phyloP scores from a whole-genome alignment of 495 filamentous ascomycete species.

The Neurospora cerealis region DNA sequence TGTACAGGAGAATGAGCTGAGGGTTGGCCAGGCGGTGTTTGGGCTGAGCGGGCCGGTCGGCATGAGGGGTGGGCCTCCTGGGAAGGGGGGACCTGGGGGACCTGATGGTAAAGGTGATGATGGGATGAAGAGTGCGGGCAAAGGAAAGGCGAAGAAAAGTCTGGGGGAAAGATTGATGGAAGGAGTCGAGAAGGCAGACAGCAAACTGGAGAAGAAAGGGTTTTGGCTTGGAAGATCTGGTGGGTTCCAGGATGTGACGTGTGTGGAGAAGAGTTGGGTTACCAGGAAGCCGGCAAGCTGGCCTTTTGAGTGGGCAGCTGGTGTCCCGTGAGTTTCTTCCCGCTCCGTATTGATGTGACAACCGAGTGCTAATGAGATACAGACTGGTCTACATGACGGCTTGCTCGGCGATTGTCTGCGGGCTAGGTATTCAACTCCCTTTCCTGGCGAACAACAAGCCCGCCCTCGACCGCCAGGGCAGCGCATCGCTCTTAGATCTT shows the following conservation, averaged over 20 bases:
- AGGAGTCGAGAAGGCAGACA: background rate
- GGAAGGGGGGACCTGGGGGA: background rate
- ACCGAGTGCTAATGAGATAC: background rate
- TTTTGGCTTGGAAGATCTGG: constrained; percentile 7
- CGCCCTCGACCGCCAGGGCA: constrained; percentile 1
- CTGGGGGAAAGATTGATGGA: background rate
- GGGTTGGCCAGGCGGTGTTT: constrained; percentile 32
- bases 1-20: constrained; percentile 16
- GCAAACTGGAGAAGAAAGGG: background rate
- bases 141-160: background rate
- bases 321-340: constrained; percentile 25
- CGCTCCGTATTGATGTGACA: background rate
- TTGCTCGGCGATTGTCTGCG: constrained; percentile 17
- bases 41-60: constrained; percentile 13
- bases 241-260: constrained; percentile 31
- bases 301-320: constrained; percentile 33
- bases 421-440: constrained; percentile 21
- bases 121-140: background rate
- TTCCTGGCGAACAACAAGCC: constrained; percentile 12
- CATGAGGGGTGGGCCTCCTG: background rate
- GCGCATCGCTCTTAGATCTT: background rate
- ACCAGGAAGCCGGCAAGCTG: constrained; percentile 28
- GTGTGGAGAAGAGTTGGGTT: constrained; percentile 25
- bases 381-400: constrained; percentile 36
- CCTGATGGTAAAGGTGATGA: background rate